Conservation (phyloP, 2,329 filamentous ascomycete genomes). For the Thermochaetoides dissita region DNA sequence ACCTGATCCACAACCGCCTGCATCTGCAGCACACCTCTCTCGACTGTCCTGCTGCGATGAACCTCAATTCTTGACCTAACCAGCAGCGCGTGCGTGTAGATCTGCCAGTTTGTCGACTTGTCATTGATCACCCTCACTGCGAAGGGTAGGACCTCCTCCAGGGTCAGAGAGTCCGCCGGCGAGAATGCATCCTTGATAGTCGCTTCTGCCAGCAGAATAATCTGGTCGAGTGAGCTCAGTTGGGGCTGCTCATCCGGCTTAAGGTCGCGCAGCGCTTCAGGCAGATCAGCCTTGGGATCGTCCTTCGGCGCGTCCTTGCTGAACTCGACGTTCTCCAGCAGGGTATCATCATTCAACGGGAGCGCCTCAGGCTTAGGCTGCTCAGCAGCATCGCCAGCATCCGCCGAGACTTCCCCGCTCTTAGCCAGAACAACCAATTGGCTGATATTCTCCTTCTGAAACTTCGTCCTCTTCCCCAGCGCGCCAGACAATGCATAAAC, state of each 20-base stretch:
- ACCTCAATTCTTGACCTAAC: conserved; percentile 83
- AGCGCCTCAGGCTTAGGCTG: conserved; percentile 48
- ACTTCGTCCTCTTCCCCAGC: conserved; percentile 72
- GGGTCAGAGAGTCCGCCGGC: conserved; percentile 68
- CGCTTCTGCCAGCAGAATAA: conserved; percentile 74
- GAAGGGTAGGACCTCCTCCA: conserved; percentile 89
- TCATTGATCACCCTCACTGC: conserved; percentile 77
- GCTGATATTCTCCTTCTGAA: conserved; percentile 65
- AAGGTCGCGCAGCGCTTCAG: conserved; percentile 47
- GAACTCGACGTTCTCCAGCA: conserved; percentile 79
- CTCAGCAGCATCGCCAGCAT: conserved; percentile 10
- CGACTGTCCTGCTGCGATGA: conserved; percentile 72
- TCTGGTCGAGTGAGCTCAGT: conserved; percentile 71
- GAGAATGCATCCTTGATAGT: conserved; percentile 81
- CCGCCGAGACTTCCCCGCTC: conserved; percentile 36
- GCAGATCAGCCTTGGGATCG: conserved; percentile 35
- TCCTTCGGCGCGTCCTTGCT: conserved; percentile 30
- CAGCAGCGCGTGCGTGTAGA: conserved; percentile 86
- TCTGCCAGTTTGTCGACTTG: conserved; percentile 91
- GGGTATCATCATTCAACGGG: conserved; percentile 79
- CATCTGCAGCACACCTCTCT: conserved; percentile 79
- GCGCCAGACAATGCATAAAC: conserved; percentile 73
- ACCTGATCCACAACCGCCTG: conserved; percentile 94
- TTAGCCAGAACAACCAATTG: conserved; percentile 84
- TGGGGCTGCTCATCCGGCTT: conserved; percentile 71